Evolutionary conservation across 495 filamentous ascomycete species (phyloP).

Genomic region (Pseudoneurospora amorphoporcata): DNA sequence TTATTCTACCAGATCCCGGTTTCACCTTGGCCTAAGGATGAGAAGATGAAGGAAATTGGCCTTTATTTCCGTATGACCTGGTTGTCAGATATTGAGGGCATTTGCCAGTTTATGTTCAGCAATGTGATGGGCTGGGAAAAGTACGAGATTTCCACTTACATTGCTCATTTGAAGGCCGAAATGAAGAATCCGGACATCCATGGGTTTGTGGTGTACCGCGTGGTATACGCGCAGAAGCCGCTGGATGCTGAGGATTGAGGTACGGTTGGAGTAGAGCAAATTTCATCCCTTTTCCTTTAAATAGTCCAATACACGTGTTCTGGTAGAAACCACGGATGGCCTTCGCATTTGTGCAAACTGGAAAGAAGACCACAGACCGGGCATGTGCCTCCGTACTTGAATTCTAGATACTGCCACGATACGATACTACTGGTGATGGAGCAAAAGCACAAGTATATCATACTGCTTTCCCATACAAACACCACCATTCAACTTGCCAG

Average conservation of each 20-base stretch:
- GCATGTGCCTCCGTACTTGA: too few relatives aligned
- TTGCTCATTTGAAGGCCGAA: slow-evolving; percentile 11
- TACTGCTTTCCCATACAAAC: too few relatives aligned
- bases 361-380: too few relatives aligned
- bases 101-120: slow-evolving; percentile 16
- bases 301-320: background rate
- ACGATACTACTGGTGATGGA: too few relatives aligned
- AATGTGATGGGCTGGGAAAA: slow-evolving; percentile 20
- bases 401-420: too few relatives aligned
- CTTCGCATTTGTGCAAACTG: too few relatives aligned
- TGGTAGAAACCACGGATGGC: too few relatives aligned
- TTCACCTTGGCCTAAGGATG: background rate
- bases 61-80: background rate
- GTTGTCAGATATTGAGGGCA: background rate
- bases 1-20: background rate
- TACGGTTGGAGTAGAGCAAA: background rate
- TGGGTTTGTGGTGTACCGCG: slow-evolving; percentile 6
- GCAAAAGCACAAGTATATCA: too few relatives aligned
- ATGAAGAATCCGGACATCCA: slow-evolving; percentile 9
- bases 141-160: slow-evolving; percentile 8
- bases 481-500: too few relatives aligned
- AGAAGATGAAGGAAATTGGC: background rate
- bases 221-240: slow-evolving; percentile 25
- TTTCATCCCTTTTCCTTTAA: background rate
- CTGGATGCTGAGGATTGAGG: background rate